These are phyloP conservation scores for Nemania diffusa DNA, from an alignment of 2,329 filamentous ascomycete genomes.

Conservation along the genomic window DNA sequence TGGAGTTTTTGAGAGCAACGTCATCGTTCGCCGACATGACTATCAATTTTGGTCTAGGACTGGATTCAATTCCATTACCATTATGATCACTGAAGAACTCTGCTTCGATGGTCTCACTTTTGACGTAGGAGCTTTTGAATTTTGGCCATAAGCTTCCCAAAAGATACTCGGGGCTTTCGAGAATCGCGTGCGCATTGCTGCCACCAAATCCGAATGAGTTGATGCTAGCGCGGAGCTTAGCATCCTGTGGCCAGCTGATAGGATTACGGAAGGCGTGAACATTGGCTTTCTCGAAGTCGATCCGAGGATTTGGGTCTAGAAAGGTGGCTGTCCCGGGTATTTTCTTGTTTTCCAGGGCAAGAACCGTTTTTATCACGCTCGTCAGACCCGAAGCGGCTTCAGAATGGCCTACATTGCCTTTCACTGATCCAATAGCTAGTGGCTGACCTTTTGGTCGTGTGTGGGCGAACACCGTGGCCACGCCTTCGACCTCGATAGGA, in stretches of 20 bases:
- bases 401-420: slow-evolving; percentile 27
- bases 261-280: neutral
- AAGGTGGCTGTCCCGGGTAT: slow-evolving; percentile 27
- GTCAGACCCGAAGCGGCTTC: slow-evolving; percentile 21
- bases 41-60: neutral
- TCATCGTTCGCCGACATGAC: slow-evolving; percentile 21
- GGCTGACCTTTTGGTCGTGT: neutral
- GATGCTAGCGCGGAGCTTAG: slow-evolving; percentile 13
- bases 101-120: neutral
- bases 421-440: slow-evolving; percentile 16
- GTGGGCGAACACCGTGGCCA: slow-evolving; percentile 2
- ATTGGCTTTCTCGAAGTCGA: slow-evolving; percentile 11
- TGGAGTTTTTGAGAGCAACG: neutral
- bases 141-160: too few species aligned
- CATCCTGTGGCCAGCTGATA: slow-evolving; percentile 9
- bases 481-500: slow-evolving; percentile 13
- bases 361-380: slow-evolving; percentile 19
- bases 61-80: neutral
- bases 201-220: slow-evolving; percentile 29
- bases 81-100: neutral
- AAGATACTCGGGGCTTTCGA: neutral
- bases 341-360: slow-evolving; percentile 12
- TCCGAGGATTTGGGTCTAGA: slow-evolving; percentile 15
- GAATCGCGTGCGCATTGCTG: slow-evolving; percentile 21
- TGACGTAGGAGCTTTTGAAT: too few species aligned